Percentiles rank a stretch among this genome's conserved stretches.
These are phyloP conservation scores for Pythium pectinolyticum DNA, from an alignment of 352 stramenopile genomes.

Conservation along the genomic window DNA sequence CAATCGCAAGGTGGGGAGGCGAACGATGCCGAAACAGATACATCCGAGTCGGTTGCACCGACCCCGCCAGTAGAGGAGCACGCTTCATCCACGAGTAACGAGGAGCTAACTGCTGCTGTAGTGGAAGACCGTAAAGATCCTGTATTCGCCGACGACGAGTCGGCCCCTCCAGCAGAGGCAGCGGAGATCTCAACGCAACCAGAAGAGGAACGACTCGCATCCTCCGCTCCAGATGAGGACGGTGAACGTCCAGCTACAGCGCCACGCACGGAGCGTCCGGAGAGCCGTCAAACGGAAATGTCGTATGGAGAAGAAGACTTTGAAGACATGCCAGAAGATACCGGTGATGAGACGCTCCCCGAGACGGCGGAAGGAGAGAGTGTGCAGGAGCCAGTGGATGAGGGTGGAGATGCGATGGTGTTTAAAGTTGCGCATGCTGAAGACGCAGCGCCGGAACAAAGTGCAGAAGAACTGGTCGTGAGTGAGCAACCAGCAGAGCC, in stretches of 20 bases:
- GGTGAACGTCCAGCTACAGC: neutral
- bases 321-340: constrained; percentile 9
- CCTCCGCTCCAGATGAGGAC: neutral
- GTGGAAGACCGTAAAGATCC: too few species aligned
- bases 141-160: too few species aligned
- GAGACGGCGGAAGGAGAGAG: neutral
- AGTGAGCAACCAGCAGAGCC: neutral
- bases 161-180: too few species aligned
- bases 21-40: neutral
- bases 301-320: constrained; percentile 28
- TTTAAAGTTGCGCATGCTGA: neutral
- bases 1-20: neutral
- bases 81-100: neutral
- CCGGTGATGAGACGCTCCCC: neutral
- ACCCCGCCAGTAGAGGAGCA: neutral
- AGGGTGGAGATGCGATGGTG: too few species aligned
- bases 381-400: too few species aligned
- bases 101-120: too few species aligned
- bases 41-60: neutral
- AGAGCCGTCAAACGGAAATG: constrained; percentile 21
- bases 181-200: neutral
- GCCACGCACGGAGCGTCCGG: constrained; percentile 13
- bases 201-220: neutral
- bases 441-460: too few species aligned
- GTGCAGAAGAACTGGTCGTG: neutral